These are phyloP conservation scores for Penstemon eatonii DNA, from an alignment of 257 asterid genomes.

Conservation along the genomic window DNA sequence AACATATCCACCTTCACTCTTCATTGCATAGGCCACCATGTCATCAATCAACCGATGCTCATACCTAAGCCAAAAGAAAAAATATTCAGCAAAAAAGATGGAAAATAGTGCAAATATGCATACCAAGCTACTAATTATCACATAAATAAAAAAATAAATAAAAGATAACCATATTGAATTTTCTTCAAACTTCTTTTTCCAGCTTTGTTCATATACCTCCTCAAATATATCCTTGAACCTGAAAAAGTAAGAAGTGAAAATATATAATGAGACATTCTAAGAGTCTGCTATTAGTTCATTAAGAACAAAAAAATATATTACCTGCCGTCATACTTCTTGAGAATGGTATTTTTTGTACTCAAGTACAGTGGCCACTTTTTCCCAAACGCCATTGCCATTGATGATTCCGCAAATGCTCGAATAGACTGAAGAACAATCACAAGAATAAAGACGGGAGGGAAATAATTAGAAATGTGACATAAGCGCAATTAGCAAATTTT, in stretches of 20 bases:
- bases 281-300: not conserved
- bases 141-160: conserved; percentile 26
- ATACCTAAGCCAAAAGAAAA: conserved; percentile 49
- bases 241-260: conserved; percentile 16
- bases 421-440: conserved; percentile 56
- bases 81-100: conserved; percentile 13
- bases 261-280: conserved; percentile 4
- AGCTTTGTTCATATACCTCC: conserved; percentile 82
- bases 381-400: conserved; percentile 83
- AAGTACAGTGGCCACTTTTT: conserved; percentile 91
- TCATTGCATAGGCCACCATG: conserved; percentile 93
- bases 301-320: conserved; percentile 24
- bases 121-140: conserved; percentile 13
- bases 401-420: conserved; percentile 91
- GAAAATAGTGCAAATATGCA: conserved; percentile 6
- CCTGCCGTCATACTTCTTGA: conserved; percentile 97
- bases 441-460: conserved; percentile 12
- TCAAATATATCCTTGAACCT: conserved; percentile 92
- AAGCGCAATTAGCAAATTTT: conserved; percentile 15
- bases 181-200: conserved; percentile 84
- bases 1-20: conserved; percentile 93
- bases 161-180: conserved; percentile 69
- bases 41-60: conserved; percentile 97
- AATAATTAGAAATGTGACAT: conserved; percentile 11
- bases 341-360: conserved; percentile 90